Base-by-base conservation (phyloP, 768 basidiomycete species). In the Phlebiopsis flavidoalba region DNA sequence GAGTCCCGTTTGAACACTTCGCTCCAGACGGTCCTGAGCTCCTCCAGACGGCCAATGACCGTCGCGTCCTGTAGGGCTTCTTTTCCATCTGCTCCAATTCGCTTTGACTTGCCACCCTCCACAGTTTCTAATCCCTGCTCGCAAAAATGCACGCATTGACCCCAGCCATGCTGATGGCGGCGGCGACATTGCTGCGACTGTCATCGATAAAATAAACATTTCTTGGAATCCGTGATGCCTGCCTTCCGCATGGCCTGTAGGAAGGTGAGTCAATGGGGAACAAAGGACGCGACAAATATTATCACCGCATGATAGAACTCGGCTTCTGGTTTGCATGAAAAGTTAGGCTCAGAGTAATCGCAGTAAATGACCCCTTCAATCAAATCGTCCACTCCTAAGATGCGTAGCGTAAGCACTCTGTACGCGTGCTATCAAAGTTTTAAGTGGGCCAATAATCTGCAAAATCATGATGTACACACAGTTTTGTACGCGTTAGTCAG, bases 201-300 rank as follows among this genome's bases (percentile, higher is more conserved):
- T 94, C 92, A 65, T 94, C 92, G 31, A 94, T 72, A 67, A 94
- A 94, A 63, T 85, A 84, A n/a, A 65, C 87, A 91, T 68, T 84
- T 88, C 11, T 81, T 78, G 1, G 87, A 82, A 73, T 93, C 87
- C 0, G 75, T 74, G 14, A 90, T 69, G 5, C 77, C 74, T 5
- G 89, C 90, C 61, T 78, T 74, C 57, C 72, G 72, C 78, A 93
- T 78, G 4, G 92, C 91, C 88, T 92, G 62, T 55, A 52, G 24
- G 45, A 47, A 11, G 36, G 40, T 59, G 64, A 31, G 37, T 33
- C 12, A 19, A 12, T 21, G 15, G 3, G 37, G 7, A 14, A 35
- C 15, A 45, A 26, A 45, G 8, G 3, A 19, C 4, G 40, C 14
- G 40, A 31, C 5, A 7, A 37, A 24, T 31, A 15, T 40, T 17